Evolutionary conservation across 2,329 filamentous ascomycete genomes (phyloP).

Genomic region (Volutella citrinella): DNA sequence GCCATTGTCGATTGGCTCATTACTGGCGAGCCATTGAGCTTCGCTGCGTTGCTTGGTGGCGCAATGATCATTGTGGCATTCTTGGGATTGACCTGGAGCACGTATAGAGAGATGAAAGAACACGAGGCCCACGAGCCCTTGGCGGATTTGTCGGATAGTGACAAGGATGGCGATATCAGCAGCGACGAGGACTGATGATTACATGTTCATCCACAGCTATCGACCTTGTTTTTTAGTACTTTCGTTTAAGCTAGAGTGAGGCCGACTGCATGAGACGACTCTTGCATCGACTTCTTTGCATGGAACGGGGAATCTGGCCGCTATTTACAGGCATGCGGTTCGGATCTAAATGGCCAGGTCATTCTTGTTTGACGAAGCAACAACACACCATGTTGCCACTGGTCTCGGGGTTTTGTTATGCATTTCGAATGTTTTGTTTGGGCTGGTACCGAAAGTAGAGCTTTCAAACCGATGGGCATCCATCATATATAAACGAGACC

Average conservation of each 20-base stretch:
- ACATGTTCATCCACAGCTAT: no score
- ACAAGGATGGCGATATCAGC: slow-evolving; percentile 43
- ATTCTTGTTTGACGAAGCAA: background rate
- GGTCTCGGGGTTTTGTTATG: no score
- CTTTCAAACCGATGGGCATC: no score
- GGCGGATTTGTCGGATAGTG: slow-evolving; percentile 45
- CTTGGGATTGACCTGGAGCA: slow-evolving; percentile 82
- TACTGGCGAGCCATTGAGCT: slow-evolving; percentile 72
- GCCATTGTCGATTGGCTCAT: slow-evolving; percentile 86
- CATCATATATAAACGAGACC: no score
- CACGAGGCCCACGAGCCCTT: slow-evolving; percentile 61
- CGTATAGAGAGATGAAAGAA: slow-evolving; percentile 89
- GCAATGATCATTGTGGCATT: slow-evolving; percentile 86
- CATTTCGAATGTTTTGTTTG: no score
- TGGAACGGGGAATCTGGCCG: no score
- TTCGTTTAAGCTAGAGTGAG: no score
- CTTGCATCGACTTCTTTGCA: no score
- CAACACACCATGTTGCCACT: background rate
- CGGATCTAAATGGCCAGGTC: slow-evolving; percentile 7
- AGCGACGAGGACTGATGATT: slow-evolving; percentile 21
- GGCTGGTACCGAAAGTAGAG: no score
- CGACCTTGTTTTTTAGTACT: no score
- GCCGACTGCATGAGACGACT: no score
- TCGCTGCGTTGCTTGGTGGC: slow-evolving; percentile 77
- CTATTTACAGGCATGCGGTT: no score